Conservation (phyloP, 805 yeast genomes). For the Myxozyma mucilagina region DNA sequence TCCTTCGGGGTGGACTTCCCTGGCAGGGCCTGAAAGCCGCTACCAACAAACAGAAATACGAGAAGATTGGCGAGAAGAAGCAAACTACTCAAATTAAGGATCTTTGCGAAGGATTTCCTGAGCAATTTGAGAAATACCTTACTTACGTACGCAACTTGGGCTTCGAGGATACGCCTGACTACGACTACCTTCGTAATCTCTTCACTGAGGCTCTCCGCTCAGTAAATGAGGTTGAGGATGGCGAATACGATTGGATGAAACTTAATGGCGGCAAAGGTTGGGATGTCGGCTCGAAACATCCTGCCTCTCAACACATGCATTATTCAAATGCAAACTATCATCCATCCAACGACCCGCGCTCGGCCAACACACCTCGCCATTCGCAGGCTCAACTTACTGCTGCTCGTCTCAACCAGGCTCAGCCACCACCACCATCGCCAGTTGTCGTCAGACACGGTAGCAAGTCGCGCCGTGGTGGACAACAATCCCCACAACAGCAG, state of each 20-base stretch:
- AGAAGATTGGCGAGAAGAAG: slow-evolving; percentile 95
- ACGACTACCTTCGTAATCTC: slow-evolving; percentile 77
- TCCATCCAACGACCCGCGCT: slow-evolving; percentile 29
- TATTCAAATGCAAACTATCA: slow-evolving; percentile 32
- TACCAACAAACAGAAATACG: slow-evolving; percentile 95
- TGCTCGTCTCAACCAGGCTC: slow-evolving; percentile 48
- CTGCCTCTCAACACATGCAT: slow-evolving; percentile 32
- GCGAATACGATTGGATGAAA: slow-evolving; percentile 97
- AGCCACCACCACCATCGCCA: slow-evolving; percentile 41
- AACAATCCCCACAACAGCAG: slow-evolving; percentile 29
- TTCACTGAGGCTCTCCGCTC: slow-evolving; percentile 76
- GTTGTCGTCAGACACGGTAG: slow-evolving; percentile 41
- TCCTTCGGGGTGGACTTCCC: slow-evolving; percentile 89
- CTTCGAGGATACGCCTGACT: slow-evolving; percentile 94
- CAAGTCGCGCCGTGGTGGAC: slow-evolving; percentile 38
- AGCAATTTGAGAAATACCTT: slow-evolving; percentile 89
- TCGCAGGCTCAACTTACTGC: slow-evolving; percentile 39
- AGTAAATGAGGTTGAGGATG: slow-evolving; percentile 72
- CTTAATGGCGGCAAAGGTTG: slow-evolving; percentile 94
- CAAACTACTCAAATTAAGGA: slow-evolving; percentile 84
- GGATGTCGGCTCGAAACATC: slow-evolving; percentile 60
- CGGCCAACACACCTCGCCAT: slow-evolving; percentile 29
- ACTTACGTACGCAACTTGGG: slow-evolving; percentile 83
- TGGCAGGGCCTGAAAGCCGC: slow-evolving; percentile 99
- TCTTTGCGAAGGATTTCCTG: slow-evolving; percentile 84